These are phyloP conservation scores for Sporothrix mexicana DNA, from an alignment of 2,329 filamentous ascomycete genomes.

Conservation along the genomic window DNA sequence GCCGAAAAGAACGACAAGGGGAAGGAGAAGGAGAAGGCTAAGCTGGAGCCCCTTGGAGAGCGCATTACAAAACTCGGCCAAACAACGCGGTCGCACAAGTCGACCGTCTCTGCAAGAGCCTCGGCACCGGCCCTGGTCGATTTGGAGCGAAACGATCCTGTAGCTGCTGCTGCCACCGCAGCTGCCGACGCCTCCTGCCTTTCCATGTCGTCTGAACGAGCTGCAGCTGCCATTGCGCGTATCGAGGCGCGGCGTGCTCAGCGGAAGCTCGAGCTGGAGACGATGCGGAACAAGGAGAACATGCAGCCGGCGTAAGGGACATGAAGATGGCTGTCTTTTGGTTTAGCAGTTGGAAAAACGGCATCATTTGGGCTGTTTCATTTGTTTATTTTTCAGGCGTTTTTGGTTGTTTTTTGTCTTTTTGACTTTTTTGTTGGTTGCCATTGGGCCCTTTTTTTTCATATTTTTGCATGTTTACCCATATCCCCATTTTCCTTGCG, in stretches of 20 bases:
- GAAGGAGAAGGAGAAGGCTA: background rate
- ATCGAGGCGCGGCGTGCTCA: slow-evolving; percentile 61
- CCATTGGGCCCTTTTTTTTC: background rate
- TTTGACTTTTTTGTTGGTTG: background rate
- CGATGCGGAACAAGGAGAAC: slow-evolving; percentile 58
- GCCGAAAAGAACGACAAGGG: background rate
- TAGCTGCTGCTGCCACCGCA: slow-evolving; percentile 17
- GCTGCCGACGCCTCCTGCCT: slow-evolving; percentile 45
- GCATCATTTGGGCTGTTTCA: background rate
- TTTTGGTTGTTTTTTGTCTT: background rate
- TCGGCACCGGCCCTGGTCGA: background rate
- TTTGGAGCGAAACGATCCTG: background rate
- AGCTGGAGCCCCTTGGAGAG: background rate
- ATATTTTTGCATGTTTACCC: slow-evolving; percentile 12
- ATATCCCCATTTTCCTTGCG: slow-evolving; percentile 11
- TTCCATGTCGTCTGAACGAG: slow-evolving; percentile 56
- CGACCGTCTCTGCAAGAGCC: background rate
- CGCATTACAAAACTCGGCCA: background rate
- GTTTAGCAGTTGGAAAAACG: background rate
- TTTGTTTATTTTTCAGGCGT: background rate
- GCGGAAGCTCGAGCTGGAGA: slow-evolving; percentile 44
- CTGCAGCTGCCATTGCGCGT: slow-evolving; percentile 60
- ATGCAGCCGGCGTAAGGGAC: slow-evolving; percentile 46
- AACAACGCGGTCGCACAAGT: background rate
- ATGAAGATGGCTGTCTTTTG: background rate